These are phyloP conservation scores for Chrysoporthe deuterocubensis DNA, from an alignment of 2,329 filamentous ascomycete species.

Conservation along the genomic window DNA sequence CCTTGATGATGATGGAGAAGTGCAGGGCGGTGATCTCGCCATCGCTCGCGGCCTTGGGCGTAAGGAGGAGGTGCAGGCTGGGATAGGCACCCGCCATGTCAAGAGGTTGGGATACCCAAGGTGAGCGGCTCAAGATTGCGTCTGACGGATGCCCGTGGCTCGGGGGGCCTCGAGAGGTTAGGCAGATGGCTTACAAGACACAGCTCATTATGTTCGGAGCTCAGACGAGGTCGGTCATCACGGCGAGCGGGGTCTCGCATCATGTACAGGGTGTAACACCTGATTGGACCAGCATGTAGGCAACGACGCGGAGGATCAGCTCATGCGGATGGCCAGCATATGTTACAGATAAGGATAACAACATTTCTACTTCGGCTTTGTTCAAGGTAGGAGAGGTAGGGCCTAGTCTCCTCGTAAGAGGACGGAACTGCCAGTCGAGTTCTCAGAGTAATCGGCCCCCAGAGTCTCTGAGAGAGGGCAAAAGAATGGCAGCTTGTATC, in stretches of 20 bases:
- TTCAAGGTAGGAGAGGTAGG: not conserved
- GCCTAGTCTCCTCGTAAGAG: not conserved
- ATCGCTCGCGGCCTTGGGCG: not conserved
- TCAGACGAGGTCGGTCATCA: not conserved
- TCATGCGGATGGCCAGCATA: not conserved
- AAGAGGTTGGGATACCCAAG: too few relatives aligned
- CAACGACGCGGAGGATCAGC: not conserved
- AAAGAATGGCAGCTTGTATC: not conserved
- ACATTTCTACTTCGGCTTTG: not conserved
- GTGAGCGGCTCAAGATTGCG: not conserved
- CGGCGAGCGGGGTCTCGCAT: not conserved
- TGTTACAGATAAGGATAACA: not conserved
- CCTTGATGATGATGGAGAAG: not conserved
- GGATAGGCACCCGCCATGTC: not conserved
- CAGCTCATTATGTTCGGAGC: not conserved
- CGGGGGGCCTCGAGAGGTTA: not conserved
- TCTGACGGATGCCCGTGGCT: not conserved
- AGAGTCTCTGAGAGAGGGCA: not conserved
- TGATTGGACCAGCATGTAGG: not conserved
- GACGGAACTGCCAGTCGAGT: not conserved
- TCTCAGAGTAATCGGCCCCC: not conserved
- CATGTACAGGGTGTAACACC: not conserved
- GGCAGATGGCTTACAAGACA: not conserved
- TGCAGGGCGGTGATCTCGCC: not conserved
- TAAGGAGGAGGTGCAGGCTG: slow-evolving; percentile 2